Evolutionary conservation across 768 basidiomycete species (phyloP).

Genomic region (Cubamyces lactineus): DNA sequence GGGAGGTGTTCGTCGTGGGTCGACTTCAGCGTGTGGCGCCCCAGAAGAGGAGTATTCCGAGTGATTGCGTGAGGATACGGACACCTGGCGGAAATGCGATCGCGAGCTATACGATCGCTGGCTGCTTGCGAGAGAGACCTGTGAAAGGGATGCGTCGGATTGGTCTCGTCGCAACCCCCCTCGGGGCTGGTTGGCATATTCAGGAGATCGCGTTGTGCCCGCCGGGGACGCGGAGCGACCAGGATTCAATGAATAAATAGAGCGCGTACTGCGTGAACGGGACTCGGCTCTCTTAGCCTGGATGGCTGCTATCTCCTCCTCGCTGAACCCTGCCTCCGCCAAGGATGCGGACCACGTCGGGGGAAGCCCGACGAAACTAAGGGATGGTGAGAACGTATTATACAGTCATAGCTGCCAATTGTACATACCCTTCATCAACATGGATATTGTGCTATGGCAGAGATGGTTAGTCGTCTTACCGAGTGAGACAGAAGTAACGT

Average conservation of each 20-base stretch:
- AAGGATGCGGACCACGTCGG: constrained; percentile 74
- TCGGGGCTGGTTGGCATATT: constrained; percentile 4
- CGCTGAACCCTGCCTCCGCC: constrained; percentile 60
- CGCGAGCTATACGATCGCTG: constrained; percentile 19
- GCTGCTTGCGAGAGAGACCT: constrained; percentile 25
- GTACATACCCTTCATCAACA: constrained; percentile 70
- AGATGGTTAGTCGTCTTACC: not conserved
- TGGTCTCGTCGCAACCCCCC: constrained; percentile 22
- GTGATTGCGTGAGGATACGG: constrained; percentile 17
- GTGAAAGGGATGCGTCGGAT: constrained; percentile 25
- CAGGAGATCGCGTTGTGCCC: constrained; percentile 10
- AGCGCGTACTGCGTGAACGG: constrained; percentile 24
- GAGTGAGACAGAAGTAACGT: constrained; percentile 1
- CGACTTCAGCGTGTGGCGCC: constrained; percentile 4
- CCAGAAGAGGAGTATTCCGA: constrained; percentile 16
- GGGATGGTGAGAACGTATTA: not conserved
- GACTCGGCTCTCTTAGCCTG: constrained; percentile 42
- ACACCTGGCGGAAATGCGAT: constrained; percentile 18
- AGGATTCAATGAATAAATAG: constrained; percentile 26
- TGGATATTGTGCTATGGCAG: constrained; percentile 69
- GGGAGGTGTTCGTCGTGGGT: constrained; percentile 9
- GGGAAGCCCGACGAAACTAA: constrained; percentile 65
- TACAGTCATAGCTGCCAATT: constrained; percentile 2
- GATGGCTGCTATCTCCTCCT: constrained; percentile 70
- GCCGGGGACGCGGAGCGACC: constrained; percentile 18